Evolutionary conservation across 176 grass and related monocot species (phyloP).

Genomic region (Thinopyrum elongatum): DNA sequence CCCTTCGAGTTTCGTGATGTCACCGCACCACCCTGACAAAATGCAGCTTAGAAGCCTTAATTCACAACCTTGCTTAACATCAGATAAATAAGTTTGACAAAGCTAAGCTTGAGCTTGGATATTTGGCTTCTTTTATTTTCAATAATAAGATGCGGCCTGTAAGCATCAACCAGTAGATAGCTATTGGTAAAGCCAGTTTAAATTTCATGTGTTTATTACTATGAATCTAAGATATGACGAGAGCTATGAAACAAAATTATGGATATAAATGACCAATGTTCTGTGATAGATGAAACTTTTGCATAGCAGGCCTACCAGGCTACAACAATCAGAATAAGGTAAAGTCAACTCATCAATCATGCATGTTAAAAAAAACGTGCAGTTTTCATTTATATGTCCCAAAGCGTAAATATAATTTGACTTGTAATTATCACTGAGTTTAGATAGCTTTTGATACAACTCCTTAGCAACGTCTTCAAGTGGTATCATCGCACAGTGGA

Average conservation of each 20-base stretch:
- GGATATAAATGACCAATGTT: background rate
- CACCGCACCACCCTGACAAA: background rate
- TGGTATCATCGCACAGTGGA: too few species aligned
- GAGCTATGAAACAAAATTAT: background rate
- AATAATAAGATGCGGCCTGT: constrained; percentile 66
- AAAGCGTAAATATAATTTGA: too few species aligned
- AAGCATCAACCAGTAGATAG: constrained; percentile 96
- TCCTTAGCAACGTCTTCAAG: too few species aligned
- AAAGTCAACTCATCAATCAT: background rate
- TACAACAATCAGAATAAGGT: background rate
- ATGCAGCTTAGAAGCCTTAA: background rate
- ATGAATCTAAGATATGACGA: constrained; percentile 1
- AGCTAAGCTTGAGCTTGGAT: constrained; percentile 46
- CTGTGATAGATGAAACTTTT: background rate
- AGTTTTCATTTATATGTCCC: background rate
- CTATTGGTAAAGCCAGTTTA: constrained; percentile 93
- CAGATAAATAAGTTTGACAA: constrained; percentile 54
- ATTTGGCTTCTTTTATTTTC: constrained; percentile 44
- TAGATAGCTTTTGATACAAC: too few species aligned
- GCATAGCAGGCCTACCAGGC: background rate
- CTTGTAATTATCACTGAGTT: too few species aligned
- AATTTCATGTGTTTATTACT: constrained; percentile 56
- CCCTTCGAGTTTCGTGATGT: background rate
- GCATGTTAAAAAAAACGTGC: background rate
- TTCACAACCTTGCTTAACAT: constrained; percentile 41